Conservation (phyloP, 2,329 filamentous ascomycete genomes). For the Hypoxylon sp. region DNA sequence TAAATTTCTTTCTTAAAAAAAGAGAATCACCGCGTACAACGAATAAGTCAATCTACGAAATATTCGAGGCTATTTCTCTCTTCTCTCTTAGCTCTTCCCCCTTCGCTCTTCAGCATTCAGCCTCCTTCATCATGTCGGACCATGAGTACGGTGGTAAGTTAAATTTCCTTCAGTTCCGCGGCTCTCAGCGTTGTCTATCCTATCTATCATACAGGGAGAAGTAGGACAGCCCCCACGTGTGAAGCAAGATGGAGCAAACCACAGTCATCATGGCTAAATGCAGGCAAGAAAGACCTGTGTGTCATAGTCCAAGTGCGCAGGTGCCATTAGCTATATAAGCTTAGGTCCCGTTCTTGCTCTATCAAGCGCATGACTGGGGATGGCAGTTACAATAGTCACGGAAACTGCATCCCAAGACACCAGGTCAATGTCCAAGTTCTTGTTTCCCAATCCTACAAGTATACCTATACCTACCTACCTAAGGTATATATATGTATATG, state of each 20-base stretch:
- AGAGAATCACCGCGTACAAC: neutral
- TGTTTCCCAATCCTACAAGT: slow-evolving; percentile 2
- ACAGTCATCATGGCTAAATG: slow-evolving; percentile 8
- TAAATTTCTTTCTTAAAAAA: no score
- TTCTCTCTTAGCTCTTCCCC: slow-evolving; percentile 1
- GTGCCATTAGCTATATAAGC: neutral
- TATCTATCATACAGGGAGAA: neutral
- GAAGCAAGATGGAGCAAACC: slow-evolving; percentile 9
- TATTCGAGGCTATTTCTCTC: neutral
- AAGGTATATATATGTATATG: neutral
- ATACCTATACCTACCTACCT: neutral
- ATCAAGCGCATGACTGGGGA: slow-evolving; percentile 18
- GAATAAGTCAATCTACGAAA: neutral
- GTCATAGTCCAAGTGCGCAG: slow-evolving; percentile 10
- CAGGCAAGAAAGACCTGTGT: slow-evolving; percentile 8
- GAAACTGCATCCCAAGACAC: neutral
- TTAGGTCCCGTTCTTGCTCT: slow-evolving; percentile 16
- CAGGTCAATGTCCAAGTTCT: neutral
- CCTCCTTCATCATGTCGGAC: slow-evolving; percentile 70
- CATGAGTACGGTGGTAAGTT: slow-evolving; percentile 75
- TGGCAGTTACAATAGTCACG: slow-evolving; percentile 5
- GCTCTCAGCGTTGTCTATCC: slow-evolving; percentile 9
- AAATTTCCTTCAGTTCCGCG: slow-evolving; percentile 3
- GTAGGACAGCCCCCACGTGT: neutral
- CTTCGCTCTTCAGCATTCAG: slow-evolving; percentile 17